Evolutionary conservation across 2,329 filamentous ascomycete genomes (phyloP), one percentile per base, ranked within the genome.

Genomic region (Colletotrichum lupini): DNA sequence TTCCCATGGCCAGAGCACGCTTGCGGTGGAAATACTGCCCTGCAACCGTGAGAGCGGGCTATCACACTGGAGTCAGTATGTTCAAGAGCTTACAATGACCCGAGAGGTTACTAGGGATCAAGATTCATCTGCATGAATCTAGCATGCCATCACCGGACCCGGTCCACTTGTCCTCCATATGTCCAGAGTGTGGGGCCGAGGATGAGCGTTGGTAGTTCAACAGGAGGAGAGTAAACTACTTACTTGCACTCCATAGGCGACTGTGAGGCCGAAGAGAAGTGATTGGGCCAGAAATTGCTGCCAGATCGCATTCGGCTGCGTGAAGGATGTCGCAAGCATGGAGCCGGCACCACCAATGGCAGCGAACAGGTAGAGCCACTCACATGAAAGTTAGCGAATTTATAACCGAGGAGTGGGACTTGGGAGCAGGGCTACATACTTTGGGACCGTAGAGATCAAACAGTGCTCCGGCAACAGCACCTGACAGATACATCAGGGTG

Each of bases 1-100:
- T 82, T 12, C 88, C 89, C 26, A 88, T 85, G 16, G 88, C 89
- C 37, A 86, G 80, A 28, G 86, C 88, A n/a, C 89, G 85, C 85
- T 73, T 74, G 55, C 75, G 76, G 37, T 67, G 77, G 74, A 86
- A 87, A 75, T 86, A 86, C 64, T 82, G 78, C 7, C 82, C 79
- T 9, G 71, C 42, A 14, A 73, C 66, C 11, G 71, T 60, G 16
- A 73, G 71, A n/a, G 71, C 71, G 22, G 65, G 65, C 65, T 68
- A 19, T 2, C n/a, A 26, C 4, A 59, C 26, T 9, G 24, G 35
- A 26, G n/a, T 35, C 12, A 32, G 37, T 58, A 46, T 19, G 19
- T 46, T 46, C 42, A 46, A 46, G 16, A 46, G 35, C 35, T 37
- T 37, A 37, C 35, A 16, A 16, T 37, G 35, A 37, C 5, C 35